phyloP scores from a whole-genome alignment of 768 basidiomycete genomes.

The Lactifluus subvellereus region DNA sequence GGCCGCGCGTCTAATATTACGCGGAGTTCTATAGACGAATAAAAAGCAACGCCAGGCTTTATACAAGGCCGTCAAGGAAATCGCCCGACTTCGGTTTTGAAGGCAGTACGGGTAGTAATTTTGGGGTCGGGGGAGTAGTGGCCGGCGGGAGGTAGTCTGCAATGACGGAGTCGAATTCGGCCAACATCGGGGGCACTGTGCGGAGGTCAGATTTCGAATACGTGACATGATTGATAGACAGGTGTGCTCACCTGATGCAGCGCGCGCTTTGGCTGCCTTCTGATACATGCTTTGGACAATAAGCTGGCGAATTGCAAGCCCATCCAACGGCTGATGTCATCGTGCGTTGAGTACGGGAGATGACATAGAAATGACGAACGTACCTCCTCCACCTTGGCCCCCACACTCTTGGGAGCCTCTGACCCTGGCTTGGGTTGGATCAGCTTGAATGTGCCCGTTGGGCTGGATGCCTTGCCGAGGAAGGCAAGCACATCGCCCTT shows the following conservation, averaged over 20 bases:
- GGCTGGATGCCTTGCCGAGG: slow-evolving; percentile 76
- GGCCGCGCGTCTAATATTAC: slow-evolving; percentile 18
- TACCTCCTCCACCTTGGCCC: slow-evolving; percentile 35
- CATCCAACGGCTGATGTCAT: slow-evolving; percentile 47
- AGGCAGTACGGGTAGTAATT: slow-evolving; percentile 18
- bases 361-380: neutral
- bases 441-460: slow-evolving; percentile 68
- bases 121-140: slow-evolving; percentile 18
- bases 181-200: slow-evolving; percentile 38
- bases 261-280: slow-evolving; percentile 46
- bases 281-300: slow-evolving; percentile 59
- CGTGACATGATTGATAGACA: neutral
- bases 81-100: slow-evolving; percentile 20
- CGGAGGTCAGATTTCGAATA: slow-evolving; percentile 9
- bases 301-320: slow-evolving; percentile 54
- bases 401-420: slow-evolving; percentile 30
- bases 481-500: slow-evolving; percentile 91
- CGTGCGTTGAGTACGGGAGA: neutral
- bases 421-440: slow-evolving; percentile 21
- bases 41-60: neutral
- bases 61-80: slow-evolving; percentile 24
- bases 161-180: slow-evolving; percentile 67
- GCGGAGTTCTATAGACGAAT: slow-evolving; percentile 7
- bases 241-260: slow-evolving; percentile 36
- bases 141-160: slow-evolving; percentile 60